These are phyloP conservation scores for Letharia columbiana DNA, from an alignment of 495 filamentous ascomycete species.

Conservation along the genomic window DNA sequence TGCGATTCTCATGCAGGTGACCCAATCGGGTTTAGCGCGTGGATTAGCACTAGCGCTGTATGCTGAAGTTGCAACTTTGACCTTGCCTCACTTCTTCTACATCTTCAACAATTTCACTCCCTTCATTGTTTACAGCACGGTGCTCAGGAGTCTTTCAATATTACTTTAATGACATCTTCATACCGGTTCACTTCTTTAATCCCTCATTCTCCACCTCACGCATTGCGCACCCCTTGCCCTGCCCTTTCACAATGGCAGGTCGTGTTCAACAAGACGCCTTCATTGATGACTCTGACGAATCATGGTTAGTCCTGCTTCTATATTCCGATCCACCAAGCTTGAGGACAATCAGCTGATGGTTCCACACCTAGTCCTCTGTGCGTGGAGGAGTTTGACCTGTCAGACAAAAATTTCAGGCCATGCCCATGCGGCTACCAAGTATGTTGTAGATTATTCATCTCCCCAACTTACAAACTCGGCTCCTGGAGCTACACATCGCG, in stretches of 20 bases:
- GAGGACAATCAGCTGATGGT: not conserved
- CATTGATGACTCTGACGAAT: constrained; percentile 95
- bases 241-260: constrained; percentile 21
- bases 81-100: not conserved
- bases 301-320: constrained; percentile 52
- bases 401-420: constrained; percentile 92
- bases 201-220: constrained; percentile 8
- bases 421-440: constrained; percentile 99
- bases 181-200: constrained; percentile 15
- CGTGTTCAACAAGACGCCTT: constrained; percentile 74
- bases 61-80: constrained; percentile 11
- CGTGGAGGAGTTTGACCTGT: constrained; percentile 97
- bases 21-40: constrained; percentile 7
- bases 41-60: not conserved
- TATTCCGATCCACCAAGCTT: not conserved
- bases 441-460: constrained; percentile 19
- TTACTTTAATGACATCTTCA: constrained; percentile 16
- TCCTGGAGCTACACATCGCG: not conserved
- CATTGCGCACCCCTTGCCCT: constrained; percentile 20
- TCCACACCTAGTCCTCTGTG: constrained; percentile 66
- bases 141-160: constrained; percentile 9
- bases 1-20: constrained; percentile 1
- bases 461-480: not conserved
- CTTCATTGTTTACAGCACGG: constrained; percentile 9
- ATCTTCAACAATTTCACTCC: constrained; percentile 8